A percentile compares a stretch with the other conserved stretches of the same genome.
These are phyloP conservation scores for Xerocomus nothofagi DNA, from an alignment of 1,284 basidiomycete species.

Conservation along the genomic window DNA sequence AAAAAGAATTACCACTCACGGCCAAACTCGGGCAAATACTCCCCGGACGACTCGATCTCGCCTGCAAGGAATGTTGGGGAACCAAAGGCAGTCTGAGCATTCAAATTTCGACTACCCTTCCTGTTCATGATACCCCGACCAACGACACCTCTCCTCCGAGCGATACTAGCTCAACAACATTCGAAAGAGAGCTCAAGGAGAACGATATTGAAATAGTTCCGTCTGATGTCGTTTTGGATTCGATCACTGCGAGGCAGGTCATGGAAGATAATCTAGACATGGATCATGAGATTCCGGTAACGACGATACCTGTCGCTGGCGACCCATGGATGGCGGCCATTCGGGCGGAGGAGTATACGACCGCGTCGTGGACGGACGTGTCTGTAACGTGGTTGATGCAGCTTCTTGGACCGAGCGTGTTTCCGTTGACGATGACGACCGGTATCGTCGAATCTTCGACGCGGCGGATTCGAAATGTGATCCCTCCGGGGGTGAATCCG, in stretches of 20 bases:
- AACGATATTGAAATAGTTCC: conserved; percentile 28
- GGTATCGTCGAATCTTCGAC: conserved; percentile 51
- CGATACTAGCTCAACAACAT: conserved; percentile 10
- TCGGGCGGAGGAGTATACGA: conserved; percentile 27
- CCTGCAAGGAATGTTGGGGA: conserved; percentile 42
- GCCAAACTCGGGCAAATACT: conserved; percentile 40
- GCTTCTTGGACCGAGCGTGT: conserved; percentile 45
- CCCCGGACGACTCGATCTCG: conserved; percentile 42
- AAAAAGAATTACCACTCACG: conserved; percentile 45
- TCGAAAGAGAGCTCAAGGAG: conserved; percentile 29
- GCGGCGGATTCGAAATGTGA: conserved; percentile 40
- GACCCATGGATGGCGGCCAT: conserved; percentile 30
- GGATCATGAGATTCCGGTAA: conserved; percentile 11
- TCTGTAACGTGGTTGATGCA: conserved; percentile 30
- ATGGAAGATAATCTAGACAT: conserved; percentile 32
- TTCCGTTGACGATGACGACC: conserved; percentile 48
- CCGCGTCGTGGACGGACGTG: conserved; percentile 32
- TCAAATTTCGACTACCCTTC: conserved; percentile 16
- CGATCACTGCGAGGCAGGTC: conserved; percentile 32
- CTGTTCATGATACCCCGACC: not conserved
- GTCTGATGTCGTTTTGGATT: conserved; percentile 31
- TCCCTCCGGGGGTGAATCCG: conserved; percentile 33
- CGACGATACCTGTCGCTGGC: conserved; percentile 16
- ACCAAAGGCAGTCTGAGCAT: conserved; percentile 19
- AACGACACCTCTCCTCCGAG: not conserved